Evolutionary conservation across 306 rosid species (phyloP).

Genomic region (Fragaria vesca): DNA sequence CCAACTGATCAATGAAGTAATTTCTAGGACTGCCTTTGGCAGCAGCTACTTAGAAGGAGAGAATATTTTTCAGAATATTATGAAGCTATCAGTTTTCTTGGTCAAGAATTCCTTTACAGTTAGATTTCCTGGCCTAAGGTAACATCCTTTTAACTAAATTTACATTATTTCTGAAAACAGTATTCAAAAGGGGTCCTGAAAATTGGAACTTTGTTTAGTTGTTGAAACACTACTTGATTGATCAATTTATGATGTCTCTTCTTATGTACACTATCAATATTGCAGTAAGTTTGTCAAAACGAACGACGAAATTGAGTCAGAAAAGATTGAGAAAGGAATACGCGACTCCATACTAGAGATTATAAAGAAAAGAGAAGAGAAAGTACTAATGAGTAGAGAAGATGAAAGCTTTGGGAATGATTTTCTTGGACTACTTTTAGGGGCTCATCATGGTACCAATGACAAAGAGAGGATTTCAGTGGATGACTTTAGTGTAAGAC

Average conservation of each 20-base stretch:
- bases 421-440: slow-evolving; percentile 19
- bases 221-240: background rate
- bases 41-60: slow-evolving; percentile 28
- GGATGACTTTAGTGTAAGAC: slow-evolving; percentile 28
- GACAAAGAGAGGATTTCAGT: slow-evolving; percentile 5
- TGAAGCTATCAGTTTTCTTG: slow-evolving; percentile 2
- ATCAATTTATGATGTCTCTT: background rate
- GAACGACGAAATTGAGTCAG: slow-evolving; percentile 21
- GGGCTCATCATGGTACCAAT: slow-evolving; percentile 25
- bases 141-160: background rate
- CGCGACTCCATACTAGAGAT: slow-evolving; percentile 3
- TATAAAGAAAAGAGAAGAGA: slow-evolving; percentile 19
- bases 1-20: slow-evolving; percentile 12
- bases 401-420: slow-evolving; percentile 13
- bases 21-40: slow-evolving; percentile 27
- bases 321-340: slow-evolving; percentile 16
- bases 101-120: slow-evolving; percentile 3
- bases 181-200: background rate
- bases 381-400: slow-evolving; percentile 4
- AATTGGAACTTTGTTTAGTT: background rate
- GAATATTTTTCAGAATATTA: slow-evolving; percentile 21
- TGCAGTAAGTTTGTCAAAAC: slow-evolving; percentile 24
- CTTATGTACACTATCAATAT: background rate
- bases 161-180: background rate
- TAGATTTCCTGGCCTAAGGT: slow-evolving; percentile 24